Evolutionary conservation across 257 asterid genomes (phyloP).

Genomic region (Asclepias syriaca): DNA sequence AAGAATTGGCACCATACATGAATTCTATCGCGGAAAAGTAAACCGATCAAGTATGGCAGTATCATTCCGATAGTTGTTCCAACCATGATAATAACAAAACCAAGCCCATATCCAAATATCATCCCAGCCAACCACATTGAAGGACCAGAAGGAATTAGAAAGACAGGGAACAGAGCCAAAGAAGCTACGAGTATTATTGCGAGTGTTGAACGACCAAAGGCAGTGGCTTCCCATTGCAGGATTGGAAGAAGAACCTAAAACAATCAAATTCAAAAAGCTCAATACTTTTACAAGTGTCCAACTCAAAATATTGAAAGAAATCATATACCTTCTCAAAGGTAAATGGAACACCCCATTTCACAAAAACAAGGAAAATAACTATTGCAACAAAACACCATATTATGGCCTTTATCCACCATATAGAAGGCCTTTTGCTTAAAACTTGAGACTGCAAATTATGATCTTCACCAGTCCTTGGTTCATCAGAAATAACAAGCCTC

Average conservation of each 20-base stretch:
- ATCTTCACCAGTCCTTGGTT: slow-evolving; percentile 36
- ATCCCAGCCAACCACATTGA: slow-evolving; percentile 98
- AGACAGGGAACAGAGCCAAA: slow-evolving; percentile 74
- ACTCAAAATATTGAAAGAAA: neutral
- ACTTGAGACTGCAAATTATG: slow-evolving; percentile 28
- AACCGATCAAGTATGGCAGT: slow-evolving; percentile 71
- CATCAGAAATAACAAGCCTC: slow-evolving; percentile 60
- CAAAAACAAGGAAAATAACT: slow-evolving; percentile 32
- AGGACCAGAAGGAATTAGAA: slow-evolving; percentile 88
- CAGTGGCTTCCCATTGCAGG: slow-evolving; percentile 88
- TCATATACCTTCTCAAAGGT: slow-evolving; percentile 58
- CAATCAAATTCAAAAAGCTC: slow-evolving; percentile 24
- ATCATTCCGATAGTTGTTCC: slow-evolving; percentile 88
- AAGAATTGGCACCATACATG: slow-evolving; percentile 46
- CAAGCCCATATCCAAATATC: slow-evolving; percentile 90
- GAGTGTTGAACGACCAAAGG: slow-evolving; percentile 78
- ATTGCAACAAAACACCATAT: slow-evolving; percentile 34
- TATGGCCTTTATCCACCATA: slow-evolving; percentile 62
- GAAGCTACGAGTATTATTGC: slow-evolving; percentile 77
- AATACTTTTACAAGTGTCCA: slow-evolving; percentile 3
- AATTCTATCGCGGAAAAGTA: slow-evolving; percentile 67
- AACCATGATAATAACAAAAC: slow-evolving; percentile 77
- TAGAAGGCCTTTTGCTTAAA: slow-evolving; percentile 22
- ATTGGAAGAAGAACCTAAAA: slow-evolving; percentile 68
- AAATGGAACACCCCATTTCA: slow-evolving; percentile 75